These are phyloP conservation scores for Xenoacremonium recifei DNA, from an alignment of 2,329 filamentous ascomycete species.

Conservation along the genomic window DNA sequence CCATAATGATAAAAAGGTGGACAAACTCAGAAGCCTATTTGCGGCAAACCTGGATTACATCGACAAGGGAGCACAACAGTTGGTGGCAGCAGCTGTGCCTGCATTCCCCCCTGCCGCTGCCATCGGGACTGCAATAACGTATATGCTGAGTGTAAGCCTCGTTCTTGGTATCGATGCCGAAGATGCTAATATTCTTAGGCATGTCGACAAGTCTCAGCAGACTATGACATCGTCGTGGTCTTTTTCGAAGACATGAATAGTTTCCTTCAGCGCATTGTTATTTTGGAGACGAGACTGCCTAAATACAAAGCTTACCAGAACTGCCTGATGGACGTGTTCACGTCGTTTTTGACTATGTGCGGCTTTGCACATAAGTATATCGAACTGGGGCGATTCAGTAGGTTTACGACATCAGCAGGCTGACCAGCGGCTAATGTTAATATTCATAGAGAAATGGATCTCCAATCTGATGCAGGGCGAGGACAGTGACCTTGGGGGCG, in stretches of 20 bases:
- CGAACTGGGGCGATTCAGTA: slow-evolving; percentile 31
- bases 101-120: slow-evolving; percentile 32
- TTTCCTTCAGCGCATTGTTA: slow-evolving; percentile 33
- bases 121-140: slow-evolving; percentile 33
- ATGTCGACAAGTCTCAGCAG: slow-evolving; percentile 29
- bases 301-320: slow-evolving; percentile 28
- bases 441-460: slow-evolving; percentile 27
- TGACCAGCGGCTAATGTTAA: slow-evolving; percentile 1
- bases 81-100: slow-evolving; percentile 27
- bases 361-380: slow-evolving; percentile 34
- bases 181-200: slow-evolving; percentile 13
- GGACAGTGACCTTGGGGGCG: slow-evolving; percentile 29
- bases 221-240: slow-evolving; percentile 37
- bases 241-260: slow-evolving; percentile 39
- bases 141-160: slow-evolving; percentile 25
- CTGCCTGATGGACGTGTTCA: slow-evolving; percentile 37
- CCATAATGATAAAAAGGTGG: slow-evolving; percentile 33
- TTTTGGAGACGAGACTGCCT: slow-evolving; percentile 32
- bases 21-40: slow-evolving; percentile 29
- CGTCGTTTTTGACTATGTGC: slow-evolving; percentile 31
- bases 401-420: slow-evolving; percentile 1
- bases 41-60: slow-evolving; percentile 28
- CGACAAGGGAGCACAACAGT: slow-evolving; percentile 27
- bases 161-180: no score
- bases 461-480: slow-evolving; percentile 28